A percentile compares a stretch with the other conserved stretches of the same genome.
Conservation (phyloP, 2,329 filamentous ascomycete genomes). For the Dactylellina haptotyla region DNA sequence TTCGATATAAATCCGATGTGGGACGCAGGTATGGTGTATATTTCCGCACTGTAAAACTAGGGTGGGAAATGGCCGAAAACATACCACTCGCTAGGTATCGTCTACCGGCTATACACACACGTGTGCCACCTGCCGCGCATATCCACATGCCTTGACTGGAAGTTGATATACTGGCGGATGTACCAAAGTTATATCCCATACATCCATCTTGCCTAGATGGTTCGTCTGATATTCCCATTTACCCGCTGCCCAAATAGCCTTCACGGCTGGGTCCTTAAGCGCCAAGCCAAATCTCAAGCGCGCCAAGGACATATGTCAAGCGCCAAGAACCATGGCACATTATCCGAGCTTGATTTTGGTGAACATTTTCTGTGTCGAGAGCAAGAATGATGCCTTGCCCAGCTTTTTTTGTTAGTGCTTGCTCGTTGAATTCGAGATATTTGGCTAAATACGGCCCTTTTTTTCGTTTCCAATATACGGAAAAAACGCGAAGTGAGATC, state of each 20-base stretch:
- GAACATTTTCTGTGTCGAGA: too few species aligned
- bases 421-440: slow-evolving; percentile 13
- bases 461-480: slow-evolving; percentile 44
- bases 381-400: too few species aligned
- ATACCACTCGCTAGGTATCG: slow-evolving; percentile 31
- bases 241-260: slow-evolving; percentile 25
- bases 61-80: not conserved
- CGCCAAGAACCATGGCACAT: slow-evolving; percentile 10
- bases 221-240: slow-evolving; percentile 38
- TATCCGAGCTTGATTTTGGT: slow-evolving; percentile 18
- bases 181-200: slow-evolving; percentile 25
- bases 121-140: slow-evolving; percentile 26
- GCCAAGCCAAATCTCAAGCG: not conserved
- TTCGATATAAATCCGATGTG: slow-evolving; percentile 7
- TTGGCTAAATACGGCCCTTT: slow-evolving; percentile 52
- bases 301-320: not conserved
- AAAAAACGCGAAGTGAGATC: not conserved
- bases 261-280: slow-evolving; percentile 4
- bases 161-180: slow-evolving; percentile 11
- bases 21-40: not conserved
- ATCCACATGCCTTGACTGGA: slow-evolving; percentile 8
- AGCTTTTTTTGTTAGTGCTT: not conserved
- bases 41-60: slow-evolving; percentile 5
- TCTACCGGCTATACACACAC: slow-evolving; percentile 44
- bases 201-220: slow-evolving; percentile 9